These are phyloP conservation scores for Hypholoma sublateritium DNA, from an alignment of 768 basidiomycete species.

Conservation along the genomic window DNA sequence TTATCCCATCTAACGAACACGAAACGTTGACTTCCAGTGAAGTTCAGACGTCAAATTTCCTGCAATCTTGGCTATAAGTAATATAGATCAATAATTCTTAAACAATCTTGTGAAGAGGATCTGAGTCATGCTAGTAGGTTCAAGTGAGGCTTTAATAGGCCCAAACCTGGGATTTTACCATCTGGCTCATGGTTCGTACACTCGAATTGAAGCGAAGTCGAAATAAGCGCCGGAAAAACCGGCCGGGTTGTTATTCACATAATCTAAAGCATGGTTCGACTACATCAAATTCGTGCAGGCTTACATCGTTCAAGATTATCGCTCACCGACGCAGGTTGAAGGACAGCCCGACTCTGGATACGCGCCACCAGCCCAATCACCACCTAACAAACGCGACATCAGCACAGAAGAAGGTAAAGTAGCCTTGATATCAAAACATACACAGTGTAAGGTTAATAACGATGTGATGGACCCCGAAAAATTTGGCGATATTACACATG, in stretches of 20 bases:
- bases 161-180: not conserved
- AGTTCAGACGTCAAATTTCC: too few species aligned
- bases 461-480: conserved; percentile 59
- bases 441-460: conserved; percentile 60
- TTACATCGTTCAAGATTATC: conserved; percentile 6
- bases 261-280: conserved; percentile 29
- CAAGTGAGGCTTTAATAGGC: too few species aligned
- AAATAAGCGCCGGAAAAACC: conserved; percentile 69
- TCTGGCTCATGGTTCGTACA: conserved; percentile 24
- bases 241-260: conserved; percentile 60
- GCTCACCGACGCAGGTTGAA: conserved; percentile 54
- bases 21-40: too few species aligned
- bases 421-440: conserved; percentile 5
- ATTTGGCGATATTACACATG: conserved; percentile 56
- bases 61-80: too few species aligned
- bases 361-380: conserved; percentile 55
- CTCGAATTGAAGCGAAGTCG: conserved; percentile 57
- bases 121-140: too few species aligned
- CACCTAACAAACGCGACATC: conserved; percentile 15
- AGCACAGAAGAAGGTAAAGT: not conserved
- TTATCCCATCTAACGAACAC: too few species aligned
- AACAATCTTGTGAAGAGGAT: too few species aligned
- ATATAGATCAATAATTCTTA: too few species aligned
- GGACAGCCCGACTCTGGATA: conserved; percentile 54
- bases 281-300: not conserved